Percentiles rank a stretch among this genome's conserved stretches.
Evolutionary conservation across 2,329 filamentous ascomycete genomes (phyloP).

Genomic region (Hymenoscyphus linearis): DNA sequence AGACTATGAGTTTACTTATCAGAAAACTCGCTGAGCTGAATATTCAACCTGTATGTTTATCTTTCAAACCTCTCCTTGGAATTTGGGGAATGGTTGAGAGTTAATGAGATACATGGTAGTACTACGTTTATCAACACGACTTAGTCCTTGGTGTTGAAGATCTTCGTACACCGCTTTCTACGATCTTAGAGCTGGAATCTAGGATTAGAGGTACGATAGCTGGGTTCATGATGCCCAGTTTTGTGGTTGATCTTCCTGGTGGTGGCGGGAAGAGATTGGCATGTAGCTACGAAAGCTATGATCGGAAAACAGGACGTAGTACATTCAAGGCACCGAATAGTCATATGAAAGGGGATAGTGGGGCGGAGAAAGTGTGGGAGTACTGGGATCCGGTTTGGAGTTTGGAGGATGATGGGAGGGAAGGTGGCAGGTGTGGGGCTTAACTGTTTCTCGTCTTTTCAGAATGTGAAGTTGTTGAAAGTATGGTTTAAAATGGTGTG

Average conservation of each 20-base stretch:
- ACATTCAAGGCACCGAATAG: not conserved
- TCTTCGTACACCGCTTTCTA: constrained; percentile 54
- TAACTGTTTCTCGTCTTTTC: no score
- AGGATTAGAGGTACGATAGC: constrained; percentile 54
- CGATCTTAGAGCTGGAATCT: constrained; percentile 52
- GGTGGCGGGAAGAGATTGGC: constrained; percentile 39
- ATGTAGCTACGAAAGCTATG: constrained; percentile 47
- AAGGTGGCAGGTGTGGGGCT: not conserved
- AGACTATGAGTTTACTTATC: not conserved
- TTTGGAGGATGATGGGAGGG: not conserved
- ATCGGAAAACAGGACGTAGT: constrained; percentile 41
- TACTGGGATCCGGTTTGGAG: not conserved
- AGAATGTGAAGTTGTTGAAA: no score
- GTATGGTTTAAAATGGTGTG: no score
- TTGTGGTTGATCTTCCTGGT: constrained; percentile 26
- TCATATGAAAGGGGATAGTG: not conserved
- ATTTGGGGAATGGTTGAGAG: no score
- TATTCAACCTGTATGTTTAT: not conserved
- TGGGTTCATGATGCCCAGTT: constrained; percentile 57
- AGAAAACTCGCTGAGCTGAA: not conserved
- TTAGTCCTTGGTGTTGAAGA: constrained; percentile 58
- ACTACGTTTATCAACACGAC: constrained; percentile 38
- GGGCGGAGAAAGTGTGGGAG: not conserved
- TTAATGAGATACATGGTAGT: not conserved
- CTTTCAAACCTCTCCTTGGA: no score